Base-by-base conservation (phyloP, 108 stramenopile genomes). In the Epithemia pelagica region DNA sequence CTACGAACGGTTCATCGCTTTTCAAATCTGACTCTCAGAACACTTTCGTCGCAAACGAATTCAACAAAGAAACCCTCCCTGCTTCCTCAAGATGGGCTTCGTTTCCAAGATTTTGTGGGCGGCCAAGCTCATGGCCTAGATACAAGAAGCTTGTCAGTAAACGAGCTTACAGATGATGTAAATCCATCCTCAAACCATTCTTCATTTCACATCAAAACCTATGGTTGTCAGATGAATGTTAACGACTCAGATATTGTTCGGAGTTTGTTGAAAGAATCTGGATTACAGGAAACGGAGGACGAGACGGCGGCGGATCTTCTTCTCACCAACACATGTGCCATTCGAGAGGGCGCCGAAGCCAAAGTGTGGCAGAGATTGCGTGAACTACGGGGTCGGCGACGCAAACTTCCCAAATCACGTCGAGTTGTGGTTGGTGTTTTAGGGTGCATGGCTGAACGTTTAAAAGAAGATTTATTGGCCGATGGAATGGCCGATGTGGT, bases 161-260 rank as follows among this genome's bases (percentile, higher is more conserved):
- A n/a, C n/a, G n/a, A n/a, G n/a, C n/a, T n/a, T n/a, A n/a, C n/a
- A n/a, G n/a, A n/a, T n/a, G n/a, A n/a, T n/a, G n/a, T n/a, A n/a
- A n/a, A n/a, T n/a, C n/a, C n/a, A n/a, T n/a, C n/a, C n/a, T n/a
- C n/a, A n/a, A n/a, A n/a, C n/a, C n/a, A n/a, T n/a, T n/a, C n/a
- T n/a, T n/a, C 37, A 21, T 99, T 96, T 72, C 96, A 91, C 73
- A 74, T 99, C 32, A 91, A 97, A 81, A 99, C 97, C n/a, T 96
- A 96, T 72, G 99, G 99, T 0, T 99, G 99, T 80, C 96, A 98
- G 74, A 98, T 98, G 97, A 99, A 99, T 75, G 95, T 98, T 28
- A 86, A 84, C 69, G 99, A 99, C 67, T 81, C 86, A 22, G 97
- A 98, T 59, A 92, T 99, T 68, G 96, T 98, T 7, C 86, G 92